Conservation (phyloP, 1,284 basidiomycete species). For the Rhodotorula sp. region DNA sequence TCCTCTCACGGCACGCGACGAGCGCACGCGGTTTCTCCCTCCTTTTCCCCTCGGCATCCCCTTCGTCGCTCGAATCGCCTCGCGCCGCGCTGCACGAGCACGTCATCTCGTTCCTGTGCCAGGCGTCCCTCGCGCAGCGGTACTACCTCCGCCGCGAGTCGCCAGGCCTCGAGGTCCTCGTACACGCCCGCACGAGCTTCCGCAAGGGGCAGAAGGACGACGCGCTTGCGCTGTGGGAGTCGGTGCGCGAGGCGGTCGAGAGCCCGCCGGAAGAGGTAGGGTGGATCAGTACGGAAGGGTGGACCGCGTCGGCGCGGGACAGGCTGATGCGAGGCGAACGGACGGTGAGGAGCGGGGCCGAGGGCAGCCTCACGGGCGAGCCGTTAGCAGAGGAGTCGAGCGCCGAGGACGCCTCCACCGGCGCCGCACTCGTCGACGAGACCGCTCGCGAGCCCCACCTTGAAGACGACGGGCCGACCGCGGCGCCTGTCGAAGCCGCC, state of each 20-base stretch:
- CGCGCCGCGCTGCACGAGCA: not conserved
- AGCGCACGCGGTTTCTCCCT: not conserved
- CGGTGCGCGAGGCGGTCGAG: constrained; percentile 21
- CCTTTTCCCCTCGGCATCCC: not conserved
- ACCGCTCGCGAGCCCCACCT: too few relatives aligned
- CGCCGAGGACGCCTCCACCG: too few relatives aligned
- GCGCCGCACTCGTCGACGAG: not conserved
- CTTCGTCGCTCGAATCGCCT: not conserved
- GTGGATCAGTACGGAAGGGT: not conserved
- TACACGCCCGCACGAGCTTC: not conserved
- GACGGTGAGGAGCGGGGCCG: not conserved
- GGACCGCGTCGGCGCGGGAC: not conserved
- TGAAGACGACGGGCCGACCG: not conserved
- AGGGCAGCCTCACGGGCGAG: not conserved
- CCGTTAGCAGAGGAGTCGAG: too few relatives aligned
- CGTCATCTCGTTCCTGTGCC: constrained; percentile 16
- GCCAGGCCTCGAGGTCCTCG: constrained; percentile 15
- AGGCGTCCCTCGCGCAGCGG: constrained; percentile 30
- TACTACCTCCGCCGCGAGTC: constrained; percentile 9
- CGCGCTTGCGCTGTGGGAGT: constrained; percentile 25
- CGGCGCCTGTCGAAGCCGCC: not conserved
- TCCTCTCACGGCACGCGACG: not conserved
- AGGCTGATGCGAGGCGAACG: not conserved
- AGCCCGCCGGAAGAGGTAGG: not conserved
- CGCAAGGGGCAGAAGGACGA: not conserved